These are phyloP conservation scores for Aspergillaceae sp. DNA, from an alignment of 2,329 filamentous ascomycete species.

Conservation along the genomic window DNA sequence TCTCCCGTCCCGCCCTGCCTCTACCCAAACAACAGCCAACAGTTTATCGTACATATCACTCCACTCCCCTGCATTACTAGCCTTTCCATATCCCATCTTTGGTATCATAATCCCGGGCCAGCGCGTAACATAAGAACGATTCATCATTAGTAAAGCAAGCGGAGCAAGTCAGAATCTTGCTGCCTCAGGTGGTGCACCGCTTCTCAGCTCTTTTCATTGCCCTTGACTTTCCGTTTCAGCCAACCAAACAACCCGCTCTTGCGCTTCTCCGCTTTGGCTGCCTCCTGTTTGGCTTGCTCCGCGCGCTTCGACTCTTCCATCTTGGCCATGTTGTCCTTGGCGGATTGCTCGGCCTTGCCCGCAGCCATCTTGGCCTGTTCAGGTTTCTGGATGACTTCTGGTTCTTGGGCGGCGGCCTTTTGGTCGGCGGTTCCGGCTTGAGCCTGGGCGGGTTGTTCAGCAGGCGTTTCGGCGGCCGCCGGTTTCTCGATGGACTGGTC, in stretches of 20 bases:
- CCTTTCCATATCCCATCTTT: too few relatives aligned
- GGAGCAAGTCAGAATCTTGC: too few relatives aligned
- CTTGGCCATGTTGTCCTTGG: slow-evolving; percentile 4
- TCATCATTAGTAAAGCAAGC: too few relatives aligned
- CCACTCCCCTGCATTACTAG: too few relatives aligned
- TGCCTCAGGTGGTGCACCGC: too few relatives aligned
- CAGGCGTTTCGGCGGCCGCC: not conserved
- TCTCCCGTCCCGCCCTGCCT: too few relatives aligned
- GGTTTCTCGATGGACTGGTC: slow-evolving; percentile 1
- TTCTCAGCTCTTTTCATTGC: not conserved
- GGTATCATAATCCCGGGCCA: too few relatives aligned
- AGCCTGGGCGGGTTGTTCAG: not conserved
- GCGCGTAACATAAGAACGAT: too few relatives aligned
- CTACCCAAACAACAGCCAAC: too few relatives aligned
- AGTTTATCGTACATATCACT: too few relatives aligned
- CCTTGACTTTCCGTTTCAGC: slow-evolving; percentile 24
- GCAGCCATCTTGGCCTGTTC: slow-evolving; percentile 4
- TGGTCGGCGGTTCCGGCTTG: not conserved
- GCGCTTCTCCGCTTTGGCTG: slow-evolving; percentile 13
- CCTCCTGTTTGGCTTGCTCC: slow-evolving; percentile 6
- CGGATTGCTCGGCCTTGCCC: slow-evolving; percentile 1
- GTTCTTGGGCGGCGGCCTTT: not conserved
- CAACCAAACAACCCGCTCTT: slow-evolving; percentile 21
- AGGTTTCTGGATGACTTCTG: slow-evolving; percentile 6
- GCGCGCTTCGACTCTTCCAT: slow-evolving; percentile 7